Evolutionary conservation across 2,329 filamentous ascomycete genomes (phyloP).

Genomic region (Aspergillus sclerotialis): DNA sequence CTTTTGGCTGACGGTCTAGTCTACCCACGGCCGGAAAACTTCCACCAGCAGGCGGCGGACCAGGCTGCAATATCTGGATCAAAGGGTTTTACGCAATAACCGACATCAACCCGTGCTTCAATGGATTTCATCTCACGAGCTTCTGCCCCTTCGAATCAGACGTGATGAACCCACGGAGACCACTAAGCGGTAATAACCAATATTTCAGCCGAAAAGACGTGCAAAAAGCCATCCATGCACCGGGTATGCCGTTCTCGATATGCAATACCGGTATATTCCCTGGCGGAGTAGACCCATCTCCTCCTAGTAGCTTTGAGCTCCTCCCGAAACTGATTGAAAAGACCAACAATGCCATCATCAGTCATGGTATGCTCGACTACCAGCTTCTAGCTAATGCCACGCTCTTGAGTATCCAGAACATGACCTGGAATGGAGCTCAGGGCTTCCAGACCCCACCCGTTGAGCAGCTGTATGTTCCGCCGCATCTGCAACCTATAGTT

Average conservation of each 20-base stretch:
- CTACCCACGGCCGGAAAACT: conserved; percentile 59
- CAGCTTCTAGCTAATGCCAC: conserved; percentile 63
- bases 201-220: conserved; percentile 67
- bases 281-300: conserved; percentile 38
- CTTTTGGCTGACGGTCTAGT: conserved; percentile 44
- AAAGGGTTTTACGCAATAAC: conserved; percentile 48
- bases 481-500: conserved; percentile 32
- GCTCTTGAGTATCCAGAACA: conserved; percentile 67
- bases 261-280: conserved; percentile 35
- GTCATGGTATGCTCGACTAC: conserved; percentile 64
- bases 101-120: conserved; percentile 67
- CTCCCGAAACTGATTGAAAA: conserved; percentile 67
- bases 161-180: conserved; percentile 61
- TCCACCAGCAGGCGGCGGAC: conserved; percentile 42
- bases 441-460: conserved; percentile 59
- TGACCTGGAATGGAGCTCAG: conserved; percentile 67
- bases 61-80: conserved; percentile 51
- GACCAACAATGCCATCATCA: conserved; percentile 66
- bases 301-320: conserved; percentile 23
- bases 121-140: conserved; percentile 64
- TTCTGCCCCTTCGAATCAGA: conserved; percentile 65
- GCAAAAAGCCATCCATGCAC: conserved; percentile 58
- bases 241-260: conserved; percentile 36
- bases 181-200: conserved; percentile 53
- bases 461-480: conserved; percentile 64